Conservation (phyloP, 2,329 filamentous ascomycete species). For the Pseudogymnoascus verrucosus region DNA sequence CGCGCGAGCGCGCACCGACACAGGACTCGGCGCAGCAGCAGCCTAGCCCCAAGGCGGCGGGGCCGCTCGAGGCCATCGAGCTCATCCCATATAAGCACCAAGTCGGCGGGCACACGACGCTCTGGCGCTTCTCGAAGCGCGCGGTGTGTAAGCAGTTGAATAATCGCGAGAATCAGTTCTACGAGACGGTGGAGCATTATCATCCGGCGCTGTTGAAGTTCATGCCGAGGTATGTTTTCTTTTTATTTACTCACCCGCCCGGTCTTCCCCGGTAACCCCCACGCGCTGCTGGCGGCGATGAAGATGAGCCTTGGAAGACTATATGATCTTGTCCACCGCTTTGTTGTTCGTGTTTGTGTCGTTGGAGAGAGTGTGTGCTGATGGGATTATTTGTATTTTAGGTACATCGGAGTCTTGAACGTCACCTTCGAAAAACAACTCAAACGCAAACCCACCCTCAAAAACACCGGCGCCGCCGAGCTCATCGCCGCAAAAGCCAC, state of each 20-base stretch:
- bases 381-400: constrained; percentile 34
- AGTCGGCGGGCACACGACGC: constrained; percentile 90
- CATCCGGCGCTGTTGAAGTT: constrained; percentile 88
- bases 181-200: constrained; percentile 86
- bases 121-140: constrained; percentile 90
- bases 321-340: background rate
- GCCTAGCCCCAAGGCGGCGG: constrained; percentile 28
- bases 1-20: background rate
- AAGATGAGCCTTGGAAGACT: constrained; percentile 20
- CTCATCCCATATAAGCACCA: constrained; percentile 96
- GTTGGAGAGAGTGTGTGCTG: background rate
- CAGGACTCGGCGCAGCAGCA: constrained; percentile 24
- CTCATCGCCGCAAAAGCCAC: no score
- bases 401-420: constrained; percentile 94
- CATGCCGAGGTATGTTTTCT: constrained; percentile 62
- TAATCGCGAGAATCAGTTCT: constrained; percentile 97
- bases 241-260: constrained; percentile 23
- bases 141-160: constrained; percentile 98
- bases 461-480: constrained; percentile 24
- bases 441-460: constrained; percentile 53
- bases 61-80: constrained; percentile 81
- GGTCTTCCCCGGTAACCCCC: no score
- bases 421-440: constrained; percentile 85
- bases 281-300: constrained; percentile 15
- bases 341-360: no score